Evolutionary conservation across 2,329 filamentous ascomycete genomes (phyloP).

Genomic region (Stagonosporopsis rhizophila): DNA sequence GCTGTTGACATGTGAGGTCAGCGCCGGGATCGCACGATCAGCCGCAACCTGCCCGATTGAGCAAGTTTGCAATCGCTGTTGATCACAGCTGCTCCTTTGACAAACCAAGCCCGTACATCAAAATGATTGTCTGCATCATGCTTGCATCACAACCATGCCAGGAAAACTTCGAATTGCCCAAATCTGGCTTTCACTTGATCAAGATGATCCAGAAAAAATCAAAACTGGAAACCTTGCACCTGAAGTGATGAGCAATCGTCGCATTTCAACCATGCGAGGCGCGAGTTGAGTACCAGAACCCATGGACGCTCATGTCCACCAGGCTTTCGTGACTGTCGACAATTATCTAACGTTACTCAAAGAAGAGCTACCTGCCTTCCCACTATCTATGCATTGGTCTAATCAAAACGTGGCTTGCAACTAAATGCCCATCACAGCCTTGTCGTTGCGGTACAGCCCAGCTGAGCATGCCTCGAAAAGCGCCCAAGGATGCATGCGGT

Average conservation of each 20-base stretch:
- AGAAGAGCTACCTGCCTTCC: not conserved
- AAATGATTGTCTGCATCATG: not conserved
- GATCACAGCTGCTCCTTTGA: not conserved
- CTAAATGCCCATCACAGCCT: not conserved
- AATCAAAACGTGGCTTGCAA: not conserved
- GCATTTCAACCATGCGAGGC: not conserved
- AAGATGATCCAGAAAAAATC: not conserved
- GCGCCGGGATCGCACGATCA: constrained; percentile 8
- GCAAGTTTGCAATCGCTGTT: constrained; percentile 6
- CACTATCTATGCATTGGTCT: not conserved
- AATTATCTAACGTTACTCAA: not conserved
- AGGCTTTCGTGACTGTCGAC: not conserved
- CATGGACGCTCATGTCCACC: not conserved
- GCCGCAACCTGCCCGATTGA: constrained; percentile 9
- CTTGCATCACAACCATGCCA: not conserved
- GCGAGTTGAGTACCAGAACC: not conserved
- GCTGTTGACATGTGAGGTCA: constrained; percentile 20
- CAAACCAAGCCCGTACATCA: not conserved
- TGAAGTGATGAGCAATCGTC: not conserved
- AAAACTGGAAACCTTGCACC: not conserved
- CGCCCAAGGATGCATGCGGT: too few relatives aligned
- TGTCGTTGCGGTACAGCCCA: too few relatives aligned
- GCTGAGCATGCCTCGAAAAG: too few relatives aligned
- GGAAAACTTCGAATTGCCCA: not conserved
- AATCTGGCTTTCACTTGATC: not conserved